Conservation (phyloP, 2,329 filamentous ascomycete species). For the Diplodia mutila region DNA sequence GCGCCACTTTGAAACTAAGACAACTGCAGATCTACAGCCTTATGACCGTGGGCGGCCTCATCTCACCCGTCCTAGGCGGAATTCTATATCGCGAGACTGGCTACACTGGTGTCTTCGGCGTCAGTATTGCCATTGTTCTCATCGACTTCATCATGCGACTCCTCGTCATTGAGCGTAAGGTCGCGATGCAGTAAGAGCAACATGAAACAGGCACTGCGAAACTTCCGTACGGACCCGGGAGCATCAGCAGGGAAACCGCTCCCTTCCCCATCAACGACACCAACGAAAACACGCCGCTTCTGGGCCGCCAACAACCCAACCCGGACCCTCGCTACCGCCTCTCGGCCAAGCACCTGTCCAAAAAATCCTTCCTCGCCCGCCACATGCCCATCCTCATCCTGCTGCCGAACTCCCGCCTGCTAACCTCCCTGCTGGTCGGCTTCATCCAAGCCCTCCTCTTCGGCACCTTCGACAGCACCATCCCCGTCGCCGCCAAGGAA, state of each 20-base stretch:
- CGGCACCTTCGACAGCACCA: conserved; percentile 53
- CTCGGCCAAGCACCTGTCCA: conserved; percentile 42
- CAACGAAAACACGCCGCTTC: conserved; percentile 35
- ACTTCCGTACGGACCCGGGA: conserved; percentile 28
- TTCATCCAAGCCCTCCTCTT: conserved; percentile 51
- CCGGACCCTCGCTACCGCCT: conserved; percentile 12
- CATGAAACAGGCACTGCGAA: conserved; percentile 28
- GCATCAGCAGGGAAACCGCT: not conserved
- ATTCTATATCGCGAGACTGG: conserved; percentile 63
- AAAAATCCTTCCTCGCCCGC: conserved; percentile 45
- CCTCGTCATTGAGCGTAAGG: conserved; percentile 66
- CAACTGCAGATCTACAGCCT: conserved; percentile 59
- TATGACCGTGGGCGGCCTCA: conserved; percentile 60
- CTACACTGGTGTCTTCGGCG: conserved; percentile 61
- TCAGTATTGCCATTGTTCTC: conserved; percentile 58
- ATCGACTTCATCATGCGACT: conserved; percentile 65
- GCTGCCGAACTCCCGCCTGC: conserved; percentile 38
- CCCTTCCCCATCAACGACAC: conserved; percentile 27
- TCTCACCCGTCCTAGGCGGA: conserved; percentile 63
- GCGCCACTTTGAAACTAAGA: not conserved
- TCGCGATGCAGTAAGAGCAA: conserved; percentile 52
- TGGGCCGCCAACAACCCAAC: conserved; percentile 25
- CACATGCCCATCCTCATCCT: conserved; percentile 54
- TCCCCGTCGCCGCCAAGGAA: conserved; percentile 50
- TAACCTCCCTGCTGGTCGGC: conserved; percentile 41